Conservation (phyloP, 768 basidiomycete species). For the Tubosaeta brunneosetosa region DNA sequence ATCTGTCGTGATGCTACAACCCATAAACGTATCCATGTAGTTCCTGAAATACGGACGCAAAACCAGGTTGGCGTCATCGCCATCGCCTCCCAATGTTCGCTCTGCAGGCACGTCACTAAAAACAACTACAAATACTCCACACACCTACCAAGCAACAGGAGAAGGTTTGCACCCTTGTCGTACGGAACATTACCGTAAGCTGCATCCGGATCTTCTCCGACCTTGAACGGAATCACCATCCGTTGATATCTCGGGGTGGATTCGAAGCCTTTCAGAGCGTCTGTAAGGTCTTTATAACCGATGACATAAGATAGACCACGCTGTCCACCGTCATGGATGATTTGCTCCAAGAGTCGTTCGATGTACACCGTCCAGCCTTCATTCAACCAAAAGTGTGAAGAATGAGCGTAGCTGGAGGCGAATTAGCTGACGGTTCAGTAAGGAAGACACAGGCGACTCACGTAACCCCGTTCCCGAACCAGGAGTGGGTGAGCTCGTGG, state of each 20-base stretch:
- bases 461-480: conserved; percentile 93
- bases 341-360: conserved; percentile 72
- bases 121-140: too few species aligned
- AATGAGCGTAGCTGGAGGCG: conserved; percentile 52
- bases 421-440: not conserved
- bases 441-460: conserved; percentile 26
- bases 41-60: conserved; percentile 55
- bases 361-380: conserved; percentile 95
- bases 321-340: conserved; percentile 65
- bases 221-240: conserved; percentile 65
- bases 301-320: conserved; percentile 80
- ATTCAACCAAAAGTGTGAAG: conserved; percentile 85
- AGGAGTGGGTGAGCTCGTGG: conserved; percentile 83
- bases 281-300: conserved; percentile 66
- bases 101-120: conserved; percentile 31
- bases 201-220: conserved; percentile 74
- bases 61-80: conserved; percentile 22
- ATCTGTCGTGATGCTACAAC: conserved; percentile 52
- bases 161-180: conserved; percentile 85
- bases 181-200: conserved; percentile 77
- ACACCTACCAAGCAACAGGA: conserved; percentile 68
- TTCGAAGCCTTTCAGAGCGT: conserved; percentile 60
- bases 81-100: conserved; percentile 50
- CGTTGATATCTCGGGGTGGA: conserved; percentile 67
- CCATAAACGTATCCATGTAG: conserved; percentile 52